phyloP scores from a whole-genome alignment of 2,329 filamentous ascomycete species.

The Fusarium kyushuense region DNA sequence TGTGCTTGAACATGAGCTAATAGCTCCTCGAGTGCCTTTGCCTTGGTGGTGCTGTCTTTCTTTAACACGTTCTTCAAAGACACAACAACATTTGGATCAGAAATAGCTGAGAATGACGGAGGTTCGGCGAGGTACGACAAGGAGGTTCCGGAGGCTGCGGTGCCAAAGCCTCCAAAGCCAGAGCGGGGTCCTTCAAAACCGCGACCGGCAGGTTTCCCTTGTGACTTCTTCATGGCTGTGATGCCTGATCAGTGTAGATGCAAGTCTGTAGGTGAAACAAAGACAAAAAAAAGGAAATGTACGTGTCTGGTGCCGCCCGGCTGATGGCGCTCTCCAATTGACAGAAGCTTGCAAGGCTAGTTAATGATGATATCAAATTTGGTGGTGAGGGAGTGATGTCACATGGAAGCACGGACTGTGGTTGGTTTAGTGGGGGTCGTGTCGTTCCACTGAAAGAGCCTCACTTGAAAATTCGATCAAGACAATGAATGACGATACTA shows the following conservation, averaged over 20 bases:
- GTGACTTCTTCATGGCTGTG: slow-evolving; percentile 48
- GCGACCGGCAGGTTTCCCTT: slow-evolving; percentile 45
- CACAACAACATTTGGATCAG: slow-evolving; percentile 84
- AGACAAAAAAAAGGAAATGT: neutral
- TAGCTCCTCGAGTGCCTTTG: slow-evolving; percentile 90
- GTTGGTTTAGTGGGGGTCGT: slow-evolving; percentile 22
- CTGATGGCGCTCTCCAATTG: slow-evolving; percentile 24
- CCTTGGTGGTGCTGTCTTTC: slow-evolving; percentile 92
- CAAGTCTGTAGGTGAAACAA: neutral
- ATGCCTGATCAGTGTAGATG: neutral
- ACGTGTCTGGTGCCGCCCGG: slow-evolving; percentile 27
- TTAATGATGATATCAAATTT: slow-evolving; percentile 44
- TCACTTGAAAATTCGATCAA: slow-evolving; percentile 4
- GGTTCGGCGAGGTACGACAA: slow-evolving; percentile 91
- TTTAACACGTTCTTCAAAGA: slow-evolving; percentile 94
- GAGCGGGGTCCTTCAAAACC: slow-evolving; percentile 46
- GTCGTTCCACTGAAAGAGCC: slow-evolving; percentile 19
- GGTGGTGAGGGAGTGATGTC: slow-evolving; percentile 47
- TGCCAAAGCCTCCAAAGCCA: slow-evolving; percentile 47
- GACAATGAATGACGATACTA: neutral
- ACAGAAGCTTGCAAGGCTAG: slow-evolving; percentile 29
- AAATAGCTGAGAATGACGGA: slow-evolving; percentile 81
- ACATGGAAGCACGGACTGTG: slow-evolving; percentile 44
- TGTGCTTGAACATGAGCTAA: slow-evolving; percentile 70
- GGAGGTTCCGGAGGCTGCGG: slow-evolving; percentile 60